A percentile compares a stretch with the other conserved stretches of the same genome.
Conservation (phyloP, 805 yeast genomes). For the Jamesozyma rosinii region DNA sequence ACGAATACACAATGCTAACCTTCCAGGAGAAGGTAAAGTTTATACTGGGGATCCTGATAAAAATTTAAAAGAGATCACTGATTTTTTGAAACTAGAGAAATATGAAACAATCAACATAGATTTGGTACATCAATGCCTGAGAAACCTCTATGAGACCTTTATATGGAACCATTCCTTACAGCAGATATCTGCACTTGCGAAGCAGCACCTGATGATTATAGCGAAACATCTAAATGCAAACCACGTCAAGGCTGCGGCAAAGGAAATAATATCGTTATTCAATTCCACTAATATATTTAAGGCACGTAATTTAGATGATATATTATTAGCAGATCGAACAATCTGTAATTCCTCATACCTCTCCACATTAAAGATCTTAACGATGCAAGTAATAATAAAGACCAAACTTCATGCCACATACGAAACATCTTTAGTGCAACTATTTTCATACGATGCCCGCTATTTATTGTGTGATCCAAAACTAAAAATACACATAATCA, state of each 20-base stretch:
- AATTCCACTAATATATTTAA: slow-evolving; percentile 17
- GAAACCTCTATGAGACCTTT: not conserved
- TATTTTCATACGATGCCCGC: slow-evolving; percentile 22
- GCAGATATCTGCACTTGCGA: slow-evolving; percentile 10
- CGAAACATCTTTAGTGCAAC: slow-evolving; percentile 10
- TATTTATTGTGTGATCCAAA: slow-evolving; percentile 15
- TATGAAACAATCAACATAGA: not conserved
- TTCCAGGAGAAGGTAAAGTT: not conserved
- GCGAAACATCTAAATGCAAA: slow-evolving; percentile 15
- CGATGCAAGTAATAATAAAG: slow-evolving; percentile 23
- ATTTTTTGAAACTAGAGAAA: not conserved
- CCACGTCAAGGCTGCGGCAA: slow-evolving; percentile 7
- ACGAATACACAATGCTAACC: not conserved
- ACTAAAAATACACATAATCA: slow-evolving; percentile 15
- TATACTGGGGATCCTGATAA: not conserved
- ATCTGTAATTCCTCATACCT: slow-evolving; percentile 17
- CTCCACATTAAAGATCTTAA: slow-evolving; percentile 21
- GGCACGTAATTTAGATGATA: slow-evolving; percentile 10
- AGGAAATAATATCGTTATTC: slow-evolving; percentile 16
- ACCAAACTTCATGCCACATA: slow-evolving; percentile 7
- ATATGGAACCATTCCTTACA: slow-evolving; percentile 3
- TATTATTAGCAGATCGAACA: slow-evolving; percentile 21
- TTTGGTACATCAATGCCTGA: slow-evolving; percentile 2
- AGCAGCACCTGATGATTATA: slow-evolving; percentile 19
- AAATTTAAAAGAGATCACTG: not conserved